Percentiles rank a stretch among this genome's conserved stretches.
These are phyloP conservation scores for Pogostemon cablin DNA, from an alignment of 257 asterid genomes.

Conservation along the genomic window DNA sequence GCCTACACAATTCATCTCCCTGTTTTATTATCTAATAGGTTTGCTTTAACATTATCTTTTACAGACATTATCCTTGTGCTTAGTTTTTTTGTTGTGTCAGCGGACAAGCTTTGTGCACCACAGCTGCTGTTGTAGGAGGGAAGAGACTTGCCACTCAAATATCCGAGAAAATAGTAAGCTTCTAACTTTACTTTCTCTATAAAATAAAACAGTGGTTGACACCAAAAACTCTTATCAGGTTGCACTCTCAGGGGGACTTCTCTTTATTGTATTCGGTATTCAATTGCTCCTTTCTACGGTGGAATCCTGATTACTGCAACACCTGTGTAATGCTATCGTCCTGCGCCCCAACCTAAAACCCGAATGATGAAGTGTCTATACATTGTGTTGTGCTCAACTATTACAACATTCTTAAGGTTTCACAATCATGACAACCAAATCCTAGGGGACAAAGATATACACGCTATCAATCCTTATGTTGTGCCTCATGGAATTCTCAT, in stretches of 20 bases:
- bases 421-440: neutral
- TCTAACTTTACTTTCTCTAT: constrained; percentile 8
- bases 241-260: constrained; percentile 80
- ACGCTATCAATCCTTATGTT: neutral
- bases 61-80: neutral
- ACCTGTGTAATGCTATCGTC: too few relatives aligned
- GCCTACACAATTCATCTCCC: neutral
- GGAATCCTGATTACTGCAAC: constrained; percentile 39
- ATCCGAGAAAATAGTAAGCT: constrained; percentile 70
- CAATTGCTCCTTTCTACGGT: constrained; percentile 75
- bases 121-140: constrained; percentile 83
- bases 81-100: constrained; percentile 45
- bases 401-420: neutral
- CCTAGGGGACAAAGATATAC: neutral
- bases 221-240: constrained; percentile 42
- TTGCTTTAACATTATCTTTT: neutral
- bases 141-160: constrained; percentile 78
- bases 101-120: constrained; percentile 84
- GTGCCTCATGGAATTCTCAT: neutral
- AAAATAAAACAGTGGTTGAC: neutral
- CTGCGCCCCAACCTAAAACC: too few relatives aligned
- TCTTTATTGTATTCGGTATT: constrained; percentile 79
- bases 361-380: too few relatives aligned
- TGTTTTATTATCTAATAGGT: neutral
- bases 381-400: too few relatives aligned